These are phyloP conservation scores for Bocquillonia castaneifolia DNA, from an alignment of 441 rosid species.

Conservation along the genomic window DNA sequence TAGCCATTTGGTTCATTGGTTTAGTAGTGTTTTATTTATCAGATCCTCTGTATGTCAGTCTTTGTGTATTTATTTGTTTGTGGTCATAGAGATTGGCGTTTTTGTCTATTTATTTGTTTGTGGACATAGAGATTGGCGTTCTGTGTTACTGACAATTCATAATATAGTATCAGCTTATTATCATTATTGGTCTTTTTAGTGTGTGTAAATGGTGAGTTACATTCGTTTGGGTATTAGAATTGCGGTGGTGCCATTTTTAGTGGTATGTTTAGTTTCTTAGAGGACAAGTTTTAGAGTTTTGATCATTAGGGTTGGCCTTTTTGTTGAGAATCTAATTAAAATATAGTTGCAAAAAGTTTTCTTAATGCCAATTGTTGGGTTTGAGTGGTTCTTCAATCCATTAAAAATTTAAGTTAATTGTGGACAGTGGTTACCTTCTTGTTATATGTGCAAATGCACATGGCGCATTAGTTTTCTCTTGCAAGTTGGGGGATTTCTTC, in stretches of 20 bases:
- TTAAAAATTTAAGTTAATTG: background rate
- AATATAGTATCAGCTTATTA: background rate
- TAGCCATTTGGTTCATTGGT: conserved; percentile 13
- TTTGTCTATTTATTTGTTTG: conserved; percentile 7
- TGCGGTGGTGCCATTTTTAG: background rate
- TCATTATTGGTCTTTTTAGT: background rate
- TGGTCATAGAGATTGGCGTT: conserved; percentile 2
- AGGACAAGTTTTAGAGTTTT: conserved; percentile 1
- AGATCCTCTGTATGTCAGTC: conserved; percentile 10
- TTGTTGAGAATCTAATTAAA: background rate
- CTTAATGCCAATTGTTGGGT: background rate
- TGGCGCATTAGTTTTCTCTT: background rate
- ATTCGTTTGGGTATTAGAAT: background rate
- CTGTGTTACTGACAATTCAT: background rate
- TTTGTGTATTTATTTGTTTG: background rate
- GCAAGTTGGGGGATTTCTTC: background rate
- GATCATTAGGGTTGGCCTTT: background rate
- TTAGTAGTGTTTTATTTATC: conserved; percentile 3
- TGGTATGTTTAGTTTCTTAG: conserved; percentile 11
- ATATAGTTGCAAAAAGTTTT: background rate
- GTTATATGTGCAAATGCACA: background rate
- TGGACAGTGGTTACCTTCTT: background rate
- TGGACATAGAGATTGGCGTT: conserved; percentile 1
- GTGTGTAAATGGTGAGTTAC: background rate
- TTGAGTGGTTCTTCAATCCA: background rate